These are phyloP conservation scores for Zygosaccharomyces sapae DNA, from an alignment of 1,139 yeast genomes.

Conservation along the genomic window DNA sequence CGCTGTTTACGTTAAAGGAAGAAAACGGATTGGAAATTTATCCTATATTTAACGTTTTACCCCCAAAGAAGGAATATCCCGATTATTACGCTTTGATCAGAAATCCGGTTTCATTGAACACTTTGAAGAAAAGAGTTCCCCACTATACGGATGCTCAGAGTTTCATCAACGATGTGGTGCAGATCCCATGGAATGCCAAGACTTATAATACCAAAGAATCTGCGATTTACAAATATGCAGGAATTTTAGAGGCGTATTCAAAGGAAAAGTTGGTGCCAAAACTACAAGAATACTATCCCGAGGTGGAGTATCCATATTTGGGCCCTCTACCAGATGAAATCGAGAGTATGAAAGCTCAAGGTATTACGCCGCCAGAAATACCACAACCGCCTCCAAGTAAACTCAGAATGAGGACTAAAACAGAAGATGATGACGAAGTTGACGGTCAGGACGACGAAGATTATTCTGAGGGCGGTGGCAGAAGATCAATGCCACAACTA, in stretches of 20 bases:
- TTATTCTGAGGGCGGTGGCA: conserved; percentile 16
- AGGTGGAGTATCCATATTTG: conserved; percentile 60
- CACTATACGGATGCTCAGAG: conserved; percentile 60
- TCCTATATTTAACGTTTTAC: conserved; percentile 51
- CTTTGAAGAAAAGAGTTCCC: conserved; percentile 48
- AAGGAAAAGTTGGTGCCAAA: conserved; percentile 52
- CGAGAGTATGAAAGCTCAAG: conserved; percentile 12
- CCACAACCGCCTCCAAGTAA: conserved; percentile 7
- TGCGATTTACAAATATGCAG: conserved; percentile 66
- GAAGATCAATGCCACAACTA: conserved; percentile 17
- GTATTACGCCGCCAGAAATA: conserved; percentile 19
- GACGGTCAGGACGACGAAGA: conserved; percentile 36
- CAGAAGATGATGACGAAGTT: conserved; percentile 31
- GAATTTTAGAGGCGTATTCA: conserved; percentile 60
- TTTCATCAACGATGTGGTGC: conserved; percentile 72
- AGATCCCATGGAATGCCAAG: conserved; percentile 86
- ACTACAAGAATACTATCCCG: conserved; percentile 40
- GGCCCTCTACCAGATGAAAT: conserved; percentile 66
- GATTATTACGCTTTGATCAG: conserved; percentile 67
- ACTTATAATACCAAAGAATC: conserved; percentile 72
- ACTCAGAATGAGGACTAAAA: conserved; percentile 1
- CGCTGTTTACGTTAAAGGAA: conserved; percentile 45
- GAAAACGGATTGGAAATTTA: conserved; percentile 42
- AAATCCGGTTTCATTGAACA: conserved; percentile 68
- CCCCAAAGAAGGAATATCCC: conserved; percentile 55